Conservation (phyloP, 1,284 basidiomycete species). For the Naganishia sp. region DNA sequence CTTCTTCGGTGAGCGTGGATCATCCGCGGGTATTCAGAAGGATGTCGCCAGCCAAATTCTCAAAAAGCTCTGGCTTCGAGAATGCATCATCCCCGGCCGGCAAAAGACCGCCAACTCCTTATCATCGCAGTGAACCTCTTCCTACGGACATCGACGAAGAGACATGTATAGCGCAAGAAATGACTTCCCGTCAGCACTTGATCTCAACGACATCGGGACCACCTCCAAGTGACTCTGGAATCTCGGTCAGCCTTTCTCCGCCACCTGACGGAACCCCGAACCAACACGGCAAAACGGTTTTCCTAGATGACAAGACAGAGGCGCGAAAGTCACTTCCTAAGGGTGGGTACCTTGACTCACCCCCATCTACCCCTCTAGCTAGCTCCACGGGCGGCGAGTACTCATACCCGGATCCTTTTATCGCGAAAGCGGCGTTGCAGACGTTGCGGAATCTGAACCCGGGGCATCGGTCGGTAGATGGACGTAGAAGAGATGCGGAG, state of each 20-base stretch:
- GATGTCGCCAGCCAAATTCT: background rate
- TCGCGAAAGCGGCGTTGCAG: slow-evolving; percentile 20
- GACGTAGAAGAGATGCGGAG: background rate
- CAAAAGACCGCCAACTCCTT: slow-evolving; percentile 10
- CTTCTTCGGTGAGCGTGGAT: too few relatives aligned
- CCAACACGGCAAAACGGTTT: slow-evolving; percentile 2
- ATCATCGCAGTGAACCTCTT: background rate
- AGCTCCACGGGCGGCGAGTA: slow-evolving; percentile 27
- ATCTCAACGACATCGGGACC: background rate
- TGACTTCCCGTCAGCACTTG: background rate
- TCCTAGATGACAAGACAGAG: background rate
- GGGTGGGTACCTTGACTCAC: background rate
- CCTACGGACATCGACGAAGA: background rate
- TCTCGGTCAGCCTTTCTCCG: background rate
- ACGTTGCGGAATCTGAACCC: slow-evolving; percentile 8
- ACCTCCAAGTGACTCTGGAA: background rate
- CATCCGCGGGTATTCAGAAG: too few relatives aligned
- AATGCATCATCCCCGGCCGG: background rate
- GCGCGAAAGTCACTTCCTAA: background rate
- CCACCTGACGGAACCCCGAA: too few relatives aligned
- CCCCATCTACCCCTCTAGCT: background rate
- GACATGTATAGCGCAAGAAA: background rate
- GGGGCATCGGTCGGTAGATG: slow-evolving; percentile 5
- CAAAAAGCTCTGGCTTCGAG: background rate
- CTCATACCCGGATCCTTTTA: slow-evolving; percentile 20